Percentiles rank a stretch among this genome's conserved stretches.
Conservation (phyloP, 148 eudicot species). For the Chenopodium suecicum region DNA sequence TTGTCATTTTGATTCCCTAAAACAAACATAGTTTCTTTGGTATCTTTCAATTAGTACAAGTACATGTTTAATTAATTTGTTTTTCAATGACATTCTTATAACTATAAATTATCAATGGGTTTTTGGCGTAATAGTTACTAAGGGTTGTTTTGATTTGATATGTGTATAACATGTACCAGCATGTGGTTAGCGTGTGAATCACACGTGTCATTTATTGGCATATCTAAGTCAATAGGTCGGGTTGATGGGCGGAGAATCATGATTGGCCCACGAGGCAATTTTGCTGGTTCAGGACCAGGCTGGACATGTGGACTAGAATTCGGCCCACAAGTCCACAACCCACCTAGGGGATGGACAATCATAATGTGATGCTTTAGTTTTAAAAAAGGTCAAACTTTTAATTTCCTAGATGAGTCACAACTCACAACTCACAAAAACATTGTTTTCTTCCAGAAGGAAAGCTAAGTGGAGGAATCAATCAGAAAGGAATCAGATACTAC, state of each 20-base stretch:
- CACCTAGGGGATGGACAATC: constrained; percentile 7
- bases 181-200: neutral
- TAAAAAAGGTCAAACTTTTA: neutral
- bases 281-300: too few species aligned
- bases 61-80: neutral
- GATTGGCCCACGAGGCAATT: too few species aligned
- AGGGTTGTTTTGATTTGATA: too few species aligned
- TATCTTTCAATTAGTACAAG: neutral
- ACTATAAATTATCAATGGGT: too few species aligned
- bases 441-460: constrained; percentile 41
- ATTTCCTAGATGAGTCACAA: neutral
- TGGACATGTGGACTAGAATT: too few species aligned
- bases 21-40: neutral
- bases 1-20: neutral
- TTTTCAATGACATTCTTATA: neutral
- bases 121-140: too few species aligned
- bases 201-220: neutral
- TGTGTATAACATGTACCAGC: neutral
- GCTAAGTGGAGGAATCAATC: constrained; percentile 44
- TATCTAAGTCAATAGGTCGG: neutral
- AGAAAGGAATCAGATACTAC: constrained; percentile 51
- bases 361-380: neutral
- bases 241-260: too few species aligned
- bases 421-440: too few species aligned
- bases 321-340: too few species aligned